A percentile compares a stretch with the other conserved stretches of the same genome.
These are phyloP conservation scores for Polytrichum formosum DNA, from an alignment of 225 moss, liverwort and hornwort species.

Conservation along the genomic window DNA sequence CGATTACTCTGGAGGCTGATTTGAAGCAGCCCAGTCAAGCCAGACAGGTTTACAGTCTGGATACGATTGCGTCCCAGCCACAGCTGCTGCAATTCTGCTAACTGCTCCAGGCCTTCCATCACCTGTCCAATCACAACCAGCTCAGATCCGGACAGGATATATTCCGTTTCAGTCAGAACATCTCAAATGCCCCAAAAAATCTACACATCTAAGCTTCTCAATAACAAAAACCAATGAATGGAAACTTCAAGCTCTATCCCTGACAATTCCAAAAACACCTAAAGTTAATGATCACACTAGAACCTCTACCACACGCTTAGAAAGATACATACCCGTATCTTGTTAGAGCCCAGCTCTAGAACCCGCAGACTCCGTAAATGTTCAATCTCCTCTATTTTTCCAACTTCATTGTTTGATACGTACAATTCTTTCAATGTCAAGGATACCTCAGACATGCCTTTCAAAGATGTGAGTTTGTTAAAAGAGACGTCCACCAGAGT, in stretches of 20 bases:
- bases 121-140: conserved; percentile 27
- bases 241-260: no score
- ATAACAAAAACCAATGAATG: no score
- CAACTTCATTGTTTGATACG: conserved; percentile 75
- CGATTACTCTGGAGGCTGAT: conserved; percentile 94
- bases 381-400: conserved; percentile 70
- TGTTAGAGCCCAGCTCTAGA: conserved; percentile 90
- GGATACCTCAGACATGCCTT: conserved; percentile 47
- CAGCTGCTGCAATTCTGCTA: conserved; percentile 68
- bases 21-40: conserved; percentile 71
- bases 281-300: no score
- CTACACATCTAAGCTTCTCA: no score
- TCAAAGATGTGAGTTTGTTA: conserved; percentile 73
- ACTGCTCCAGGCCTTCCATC: conserved; percentile 76
- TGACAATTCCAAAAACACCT: no score
- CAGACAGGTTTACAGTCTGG: conserved; percentile 63
- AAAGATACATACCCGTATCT: conserved; percentile 52
- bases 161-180: background rate
- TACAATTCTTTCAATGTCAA: conserved; percentile 56
- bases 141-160: conserved; percentile 3
- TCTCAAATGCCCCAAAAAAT: no score
- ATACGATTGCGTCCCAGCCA: conserved; percentile 95
- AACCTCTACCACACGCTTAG: background rate
- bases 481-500: conserved; percentile 82
- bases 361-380: conserved; percentile 70